Conservation (phyloP, 2,329 filamentous ascomycete species). For the Beauveria sp. region DNA sequence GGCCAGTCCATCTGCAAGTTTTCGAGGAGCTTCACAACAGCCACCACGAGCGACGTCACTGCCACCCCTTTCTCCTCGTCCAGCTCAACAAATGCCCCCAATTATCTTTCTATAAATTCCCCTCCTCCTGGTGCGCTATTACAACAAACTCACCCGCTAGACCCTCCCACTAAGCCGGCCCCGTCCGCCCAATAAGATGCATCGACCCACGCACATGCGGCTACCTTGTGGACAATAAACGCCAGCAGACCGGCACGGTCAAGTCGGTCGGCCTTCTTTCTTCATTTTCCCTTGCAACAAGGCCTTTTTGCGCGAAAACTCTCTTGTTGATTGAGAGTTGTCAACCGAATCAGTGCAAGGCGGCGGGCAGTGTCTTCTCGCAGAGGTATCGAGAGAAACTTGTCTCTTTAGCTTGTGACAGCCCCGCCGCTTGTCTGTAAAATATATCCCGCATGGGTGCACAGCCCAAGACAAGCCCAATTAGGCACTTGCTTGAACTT, state of each 20-base stretch:
- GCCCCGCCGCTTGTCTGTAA: neutral
- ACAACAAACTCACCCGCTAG: neutral
- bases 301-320: neutral
- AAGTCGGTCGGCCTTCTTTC: neutral
- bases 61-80: neutral
- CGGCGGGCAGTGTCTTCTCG: neutral
- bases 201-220: constrained; percentile 12
- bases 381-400: neutral
- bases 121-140: neutral
- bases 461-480: neutral
- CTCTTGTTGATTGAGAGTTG: neutral
- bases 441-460: constrained; percentile 8
- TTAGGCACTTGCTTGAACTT: neutral
- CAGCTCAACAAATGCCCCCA: constrained; percentile 3
- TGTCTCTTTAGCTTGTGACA: constrained; percentile 4
- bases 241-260: neutral
- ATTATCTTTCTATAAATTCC: neutral
- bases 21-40: neutral
- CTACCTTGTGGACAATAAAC: constrained; percentile 4
- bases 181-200: constrained; percentile 11
- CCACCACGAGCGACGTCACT: neutral
- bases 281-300: neutral
- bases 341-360: neutral
- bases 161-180: constrained; percentile 5
- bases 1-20: neutral